Evolutionary conservation across 176 grass and related monocot species (phyloP), one percentile per base, ranked within the genome.

Genomic region (Avena atlantica): DNA sequence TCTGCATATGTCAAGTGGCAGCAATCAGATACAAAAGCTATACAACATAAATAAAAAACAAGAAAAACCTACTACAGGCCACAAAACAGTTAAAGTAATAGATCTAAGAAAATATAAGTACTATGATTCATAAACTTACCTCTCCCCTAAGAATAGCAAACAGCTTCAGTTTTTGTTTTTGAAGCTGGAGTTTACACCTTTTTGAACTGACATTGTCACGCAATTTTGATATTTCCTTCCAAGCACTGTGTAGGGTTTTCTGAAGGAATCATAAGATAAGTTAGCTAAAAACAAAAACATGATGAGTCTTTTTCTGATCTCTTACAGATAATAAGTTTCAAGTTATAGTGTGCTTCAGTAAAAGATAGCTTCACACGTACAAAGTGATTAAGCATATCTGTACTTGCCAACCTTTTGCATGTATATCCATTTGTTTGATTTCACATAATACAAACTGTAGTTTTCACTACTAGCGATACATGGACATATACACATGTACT

Each of bases 211-310:
- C 84, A 87, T 90, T 90, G 76, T 99, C 92, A 69, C 89, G 92
- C 74, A 99, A 90, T 63, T 96, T 89, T 82, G 91, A 94, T 74
- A 89, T 93, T 83, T 90, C 90, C 91, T 87, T 87, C 90, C 91
- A 97, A 62, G 92, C 97, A 83, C 91, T 94, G 81, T 94, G 90
- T 52, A 97, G 69, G 79, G 74, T 94, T 96, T 99, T 93, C 97
- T 99, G 89, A 90, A 73, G 24, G 78, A 85, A 87, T 21, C 45
- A 87, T 53, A 91, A 34, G 53, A 89, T 61, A 69, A 16, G 69
- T 59, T 49, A 62, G 76, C 69, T 84, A 49, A 9, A 9, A 59
- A 84, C 48, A 67, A 47, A 60, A 27, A 37, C 2, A 81, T 49
- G 19, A 27, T 55, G 0, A 37, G 6, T 0, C 16, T 29, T 74